A percentile compares a stretch with the other conserved stretches of the same genome.
phyloP scores from a whole-genome alignment of 371 early-diverging fungal genomes.

The Coemansia sp. region DNA sequence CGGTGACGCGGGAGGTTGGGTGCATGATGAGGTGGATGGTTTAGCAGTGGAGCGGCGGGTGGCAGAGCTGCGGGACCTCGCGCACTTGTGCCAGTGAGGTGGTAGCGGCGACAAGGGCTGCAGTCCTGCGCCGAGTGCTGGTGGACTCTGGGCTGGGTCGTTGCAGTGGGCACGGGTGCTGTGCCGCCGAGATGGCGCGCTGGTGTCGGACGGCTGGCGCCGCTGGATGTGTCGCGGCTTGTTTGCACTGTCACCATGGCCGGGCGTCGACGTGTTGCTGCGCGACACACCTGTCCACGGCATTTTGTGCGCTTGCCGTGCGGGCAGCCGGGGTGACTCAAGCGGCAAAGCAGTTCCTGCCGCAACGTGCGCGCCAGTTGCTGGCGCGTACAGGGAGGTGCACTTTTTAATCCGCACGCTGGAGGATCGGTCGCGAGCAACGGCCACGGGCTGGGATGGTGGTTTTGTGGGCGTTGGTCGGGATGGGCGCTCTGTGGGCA shows the following conservation, averaged over 20 bases:
- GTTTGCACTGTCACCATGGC: background rate
- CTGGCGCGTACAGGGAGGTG: conserved; percentile 3
- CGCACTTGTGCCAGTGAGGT: conserved; percentile 37
- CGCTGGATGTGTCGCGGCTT: conserved; percentile 16
- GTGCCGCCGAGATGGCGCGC: background rate
- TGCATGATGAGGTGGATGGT: conserved; percentile 2
- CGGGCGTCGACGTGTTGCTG: conserved; percentile 5
- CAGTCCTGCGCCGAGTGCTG: background rate
- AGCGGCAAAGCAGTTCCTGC: background rate
- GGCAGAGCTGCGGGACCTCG: background rate
- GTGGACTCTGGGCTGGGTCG: background rate
- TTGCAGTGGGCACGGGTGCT: background rate
- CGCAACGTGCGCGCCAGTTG: conserved; percentile 2
- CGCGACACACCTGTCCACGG: conserved; percentile 20
- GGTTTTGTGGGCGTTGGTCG: background rate
- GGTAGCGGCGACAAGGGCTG: conserved; percentile 22
- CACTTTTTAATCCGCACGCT: conserved; percentile 14
- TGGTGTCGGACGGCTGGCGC: conserved; percentile 13
- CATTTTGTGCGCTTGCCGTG: conserved; percentile 3
- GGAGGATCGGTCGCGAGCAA: background rate
- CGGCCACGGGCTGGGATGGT: background rate
- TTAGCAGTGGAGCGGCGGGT: conserved; percentile 6
- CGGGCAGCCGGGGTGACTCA: background rate
- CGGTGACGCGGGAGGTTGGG: background rate
- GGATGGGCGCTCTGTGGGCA: background rate